phyloP scores from a whole-genome alignment of 108 stramenopile genomes.

The Fragilaria crotonensis region DNA sequence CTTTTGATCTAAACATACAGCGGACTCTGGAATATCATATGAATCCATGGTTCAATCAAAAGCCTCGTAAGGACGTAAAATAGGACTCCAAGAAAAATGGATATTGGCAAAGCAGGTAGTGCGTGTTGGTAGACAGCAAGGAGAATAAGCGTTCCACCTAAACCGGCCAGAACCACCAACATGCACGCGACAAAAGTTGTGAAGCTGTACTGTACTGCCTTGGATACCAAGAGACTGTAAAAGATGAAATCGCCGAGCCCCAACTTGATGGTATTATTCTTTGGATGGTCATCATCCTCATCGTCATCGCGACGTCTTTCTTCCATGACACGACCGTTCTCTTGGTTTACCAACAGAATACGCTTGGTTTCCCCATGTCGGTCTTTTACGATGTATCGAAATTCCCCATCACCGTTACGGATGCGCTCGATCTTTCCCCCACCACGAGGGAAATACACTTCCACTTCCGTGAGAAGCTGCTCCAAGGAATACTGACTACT shows the following conservation, averaged over 20 bases:
- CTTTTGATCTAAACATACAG: constrained; percentile 43
- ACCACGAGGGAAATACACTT: constrained; percentile 43
- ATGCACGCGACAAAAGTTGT: constrained; percentile 85
- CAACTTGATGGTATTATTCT: constrained; percentile 38
- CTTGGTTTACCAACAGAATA: constrained; percentile 44
- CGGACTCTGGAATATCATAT: constrained; percentile 29
- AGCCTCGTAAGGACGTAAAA: constrained; percentile 60
- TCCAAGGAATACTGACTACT: constrained; percentile 9
- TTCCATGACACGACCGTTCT: constrained; percentile 27
- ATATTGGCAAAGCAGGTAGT: constrained; percentile 88
- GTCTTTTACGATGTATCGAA: constrained; percentile 42
- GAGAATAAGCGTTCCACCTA: constrained; percentile 83
- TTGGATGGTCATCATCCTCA: constrained; percentile 9
- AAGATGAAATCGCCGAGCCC: constrained; percentile 94
- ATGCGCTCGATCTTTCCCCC: constrained; percentile 55
- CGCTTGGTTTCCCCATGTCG: constrained; percentile 44
- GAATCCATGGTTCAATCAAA: constrained; percentile 68
- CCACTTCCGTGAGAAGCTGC: constrained; percentile 46
- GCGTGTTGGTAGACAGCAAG: constrained; percentile 82
- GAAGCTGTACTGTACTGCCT: constrained; percentile 87
- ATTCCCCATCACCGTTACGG: constrained; percentile 9
- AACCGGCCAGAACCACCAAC: constrained; percentile 73
- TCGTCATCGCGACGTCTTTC: constrained; percentile 3
- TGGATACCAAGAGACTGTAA: constrained; percentile 89
- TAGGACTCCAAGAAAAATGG: constrained; percentile 79